Percentiles rank a stretch among this genome's conserved stretches.
Conservation (phyloP, 352 stramenopile genomes). For the Phytophthora pistaciae region DNA sequence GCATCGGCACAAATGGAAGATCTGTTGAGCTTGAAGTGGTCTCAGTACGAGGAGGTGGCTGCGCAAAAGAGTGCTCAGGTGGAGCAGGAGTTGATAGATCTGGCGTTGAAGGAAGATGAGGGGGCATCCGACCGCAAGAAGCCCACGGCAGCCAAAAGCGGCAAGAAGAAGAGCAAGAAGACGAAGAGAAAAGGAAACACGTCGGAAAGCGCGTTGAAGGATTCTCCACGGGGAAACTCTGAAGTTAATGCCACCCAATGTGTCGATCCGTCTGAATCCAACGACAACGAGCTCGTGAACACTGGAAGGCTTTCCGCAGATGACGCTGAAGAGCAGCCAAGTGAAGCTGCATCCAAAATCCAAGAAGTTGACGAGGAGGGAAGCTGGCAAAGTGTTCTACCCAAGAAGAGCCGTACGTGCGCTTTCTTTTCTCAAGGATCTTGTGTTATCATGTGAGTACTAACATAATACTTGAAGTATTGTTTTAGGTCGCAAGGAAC, state of each 20-base stretch:
- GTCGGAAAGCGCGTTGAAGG: neutral
- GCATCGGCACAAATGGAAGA: constrained; percentile 36
- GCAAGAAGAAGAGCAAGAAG: constrained; percentile 57
- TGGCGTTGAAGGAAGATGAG: constrained; percentile 25
- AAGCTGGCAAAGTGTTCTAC: constrained; percentile 32
- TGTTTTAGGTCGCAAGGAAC: constrained; percentile 36
- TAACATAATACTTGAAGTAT: constrained; percentile 19
- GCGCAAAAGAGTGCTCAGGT: constrained; percentile 30
- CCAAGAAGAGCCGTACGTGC: constrained; percentile 47
- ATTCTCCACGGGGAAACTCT: neutral
- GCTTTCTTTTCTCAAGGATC: neutral
- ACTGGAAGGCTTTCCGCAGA: neutral
- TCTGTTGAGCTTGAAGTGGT: constrained; percentile 30
- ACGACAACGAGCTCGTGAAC: neutral
- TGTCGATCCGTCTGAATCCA: neutral
- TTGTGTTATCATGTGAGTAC: neutral
- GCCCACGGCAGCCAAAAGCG: constrained; percentile 21
- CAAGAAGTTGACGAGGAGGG: constrained; percentile 13
- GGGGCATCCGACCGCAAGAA: constrained; percentile 11
- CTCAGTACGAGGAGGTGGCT: constrained; percentile 29
- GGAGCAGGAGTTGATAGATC: constrained; percentile 38
- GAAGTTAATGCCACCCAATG: neutral
- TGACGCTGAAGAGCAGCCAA: neutral
- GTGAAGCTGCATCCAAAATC: neutral
- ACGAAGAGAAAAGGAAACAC: constrained; percentile 42